phyloP scores from a whole-genome alignment of 768 basidiomycete genomes.

The Collybiopsis luxurians region DNA sequence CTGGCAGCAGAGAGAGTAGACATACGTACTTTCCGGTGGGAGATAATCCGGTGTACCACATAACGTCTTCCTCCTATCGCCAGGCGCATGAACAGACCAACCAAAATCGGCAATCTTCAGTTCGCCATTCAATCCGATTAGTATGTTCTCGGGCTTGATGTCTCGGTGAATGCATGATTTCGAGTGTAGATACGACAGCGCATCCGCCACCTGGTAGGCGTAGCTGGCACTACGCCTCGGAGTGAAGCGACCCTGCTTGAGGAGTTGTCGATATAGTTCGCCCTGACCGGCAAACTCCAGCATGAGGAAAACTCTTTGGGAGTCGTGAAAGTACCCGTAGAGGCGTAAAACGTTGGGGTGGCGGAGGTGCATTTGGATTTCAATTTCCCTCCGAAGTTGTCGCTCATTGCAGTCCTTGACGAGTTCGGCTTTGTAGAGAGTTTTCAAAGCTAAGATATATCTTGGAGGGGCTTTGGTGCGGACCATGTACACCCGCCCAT shows the following conservation, averaged over 20 bases:
- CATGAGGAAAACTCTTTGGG: slow-evolving; percentile 96
- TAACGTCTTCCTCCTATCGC: slow-evolving; percentile 83
- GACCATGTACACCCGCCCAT: slow-evolving; percentile 98
- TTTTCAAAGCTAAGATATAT: slow-evolving; percentile 97
- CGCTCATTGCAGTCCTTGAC: slow-evolving; percentile 91
- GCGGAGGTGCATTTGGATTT: slow-evolving; percentile 94
- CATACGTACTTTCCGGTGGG: slow-evolving; percentile 74
- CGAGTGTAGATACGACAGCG: slow-evolving; percentile 83
- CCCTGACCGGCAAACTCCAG: slow-evolving; percentile 97
- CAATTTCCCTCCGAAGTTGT: slow-evolving; percentile 95
- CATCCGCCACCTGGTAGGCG: slow-evolving; percentile 98
- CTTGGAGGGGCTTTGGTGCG: slow-evolving; percentile 86
- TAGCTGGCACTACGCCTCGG: slow-evolving; percentile 88
- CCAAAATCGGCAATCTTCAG: slow-evolving; percentile 99
- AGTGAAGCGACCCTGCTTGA: slow-evolving; percentile 80
- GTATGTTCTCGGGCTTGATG: slow-evolving; percentile 97
- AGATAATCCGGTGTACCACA: slow-evolving; percentile 97
- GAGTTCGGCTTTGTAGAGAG: slow-evolving; percentile 94
- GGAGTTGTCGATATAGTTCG: slow-evolving; percentile 94
- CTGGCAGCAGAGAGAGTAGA: too few species aligned
- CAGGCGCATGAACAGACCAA: slow-evolving; percentile 96
- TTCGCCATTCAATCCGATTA: slow-evolving; percentile 93
- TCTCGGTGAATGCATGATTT: slow-evolving; percentile 99
- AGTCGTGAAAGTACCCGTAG: slow-evolving; percentile 98
- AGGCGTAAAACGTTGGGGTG: slow-evolving; percentile 93